Base-by-base conservation (phyloP, 805 yeast genomes). In the Scheffersomyces coipomensis region DNA sequence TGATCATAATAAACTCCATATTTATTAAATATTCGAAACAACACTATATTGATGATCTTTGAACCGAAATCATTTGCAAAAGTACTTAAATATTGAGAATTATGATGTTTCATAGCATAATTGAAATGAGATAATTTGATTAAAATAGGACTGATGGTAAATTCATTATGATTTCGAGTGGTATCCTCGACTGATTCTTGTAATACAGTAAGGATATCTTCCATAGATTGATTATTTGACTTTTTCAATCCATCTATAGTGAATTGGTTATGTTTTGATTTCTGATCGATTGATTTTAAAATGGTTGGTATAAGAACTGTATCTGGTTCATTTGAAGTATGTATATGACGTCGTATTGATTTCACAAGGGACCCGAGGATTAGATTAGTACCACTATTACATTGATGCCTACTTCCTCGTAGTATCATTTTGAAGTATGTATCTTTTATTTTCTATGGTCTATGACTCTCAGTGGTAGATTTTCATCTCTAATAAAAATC, bases 31-130 rank as follows among this genome's bases (percentile, higher is more conserved):
- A 24, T 12, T 18, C 18, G 29, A 6, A 25, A 24, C 8, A 17
- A 18, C 13, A 4, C 35, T 5, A 37, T 30, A 13, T 31, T 31
- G 24, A 12, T 15, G 3, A 31, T 22, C 11, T 19, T 16, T n/a
- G 13, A 10, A 18, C 39, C 39, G 23, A 37, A 37, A 17, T 37
- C 39, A 18, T 30, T 27, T 5, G 39, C 32, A 19, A 37, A 37
- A 10, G 22, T 11, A 19, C 22, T 17, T 16, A 37, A 24, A 24
- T 30, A 37, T 6, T 21, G 4, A 8, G 35, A 15, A 15, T 37
- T 34, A 23, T 10, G 30, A 27, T 10, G n/a, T 13, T 27, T 27
- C 30, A 27, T 13, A 27, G 30, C 30, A 13, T 15, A 5, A 13
- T 27, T 27, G 15, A 27, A 27, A 13, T 15, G 5, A 15, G 30